These are phyloP conservation scores for Coprinopsis marcescibilis DNA, from an alignment of 768 basidiomycete species.

Conservation along the genomic window DNA sequence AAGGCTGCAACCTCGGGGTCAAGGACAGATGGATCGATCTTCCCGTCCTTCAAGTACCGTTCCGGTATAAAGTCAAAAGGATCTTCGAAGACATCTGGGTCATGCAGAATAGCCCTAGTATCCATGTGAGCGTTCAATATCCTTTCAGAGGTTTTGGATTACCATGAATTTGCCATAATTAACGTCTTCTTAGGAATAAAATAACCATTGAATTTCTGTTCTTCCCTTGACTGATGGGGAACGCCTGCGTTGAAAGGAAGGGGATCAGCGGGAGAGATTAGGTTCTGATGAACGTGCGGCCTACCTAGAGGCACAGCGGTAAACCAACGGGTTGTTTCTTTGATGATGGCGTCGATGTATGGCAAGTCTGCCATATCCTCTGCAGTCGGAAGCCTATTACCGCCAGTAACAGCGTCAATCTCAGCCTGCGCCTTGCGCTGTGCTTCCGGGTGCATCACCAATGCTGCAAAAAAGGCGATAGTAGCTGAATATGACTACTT, in stretches of 20 bases:
- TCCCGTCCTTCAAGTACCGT: too few species aligned
- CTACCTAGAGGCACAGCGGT: conserved; percentile 7
- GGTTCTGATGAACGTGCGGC: background rate
- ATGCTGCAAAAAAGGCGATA: background rate
- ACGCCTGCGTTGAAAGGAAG: conserved; percentile 8
- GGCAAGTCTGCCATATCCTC: background rate
- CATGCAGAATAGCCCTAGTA: too few species aligned
- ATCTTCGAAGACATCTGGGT: too few species aligned
- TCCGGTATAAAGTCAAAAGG: too few species aligned
- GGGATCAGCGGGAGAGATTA: background rate
- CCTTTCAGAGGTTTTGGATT: too few species aligned
- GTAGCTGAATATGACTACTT: background rate
- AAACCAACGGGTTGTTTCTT: conserved; percentile 8
- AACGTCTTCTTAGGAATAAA: conserved; percentile 11
- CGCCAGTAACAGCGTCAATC: background rate
- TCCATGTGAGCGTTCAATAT: too few species aligned
- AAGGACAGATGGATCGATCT: too few species aligned
- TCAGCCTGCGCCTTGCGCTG: background rate
- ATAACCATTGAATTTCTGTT: conserved; percentile 12
- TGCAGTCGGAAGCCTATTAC: background rate
- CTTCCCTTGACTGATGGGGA: conserved; percentile 9
- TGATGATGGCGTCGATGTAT: conserved; percentile 5
- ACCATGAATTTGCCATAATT: conserved; percentile 7
- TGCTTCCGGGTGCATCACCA: background rate
- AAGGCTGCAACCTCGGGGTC: too few species aligned